Conservation (phyloP, 2,329 filamentous ascomycete species). For the Ophiostoma sp. region DNA sequence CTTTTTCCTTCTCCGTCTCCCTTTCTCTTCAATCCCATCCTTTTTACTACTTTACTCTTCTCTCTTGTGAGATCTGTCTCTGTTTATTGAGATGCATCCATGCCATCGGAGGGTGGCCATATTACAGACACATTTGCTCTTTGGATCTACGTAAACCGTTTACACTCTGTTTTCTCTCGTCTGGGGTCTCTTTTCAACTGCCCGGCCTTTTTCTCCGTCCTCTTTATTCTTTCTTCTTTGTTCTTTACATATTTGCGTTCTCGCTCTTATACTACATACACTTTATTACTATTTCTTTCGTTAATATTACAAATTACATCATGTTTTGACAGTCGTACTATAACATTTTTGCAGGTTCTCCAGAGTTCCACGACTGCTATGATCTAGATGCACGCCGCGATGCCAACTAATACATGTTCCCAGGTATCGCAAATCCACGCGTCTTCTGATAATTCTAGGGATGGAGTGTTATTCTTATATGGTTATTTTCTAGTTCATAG, state of each 20-base stretch:
- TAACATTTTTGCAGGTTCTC: neutral
- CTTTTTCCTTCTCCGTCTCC: neutral
- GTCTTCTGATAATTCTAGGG: neutral
- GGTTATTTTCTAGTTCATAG: too few species aligned
- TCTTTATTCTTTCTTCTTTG: neutral
- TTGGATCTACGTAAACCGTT: too few species aligned
- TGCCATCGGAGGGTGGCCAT: too few species aligned
- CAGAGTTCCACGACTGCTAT: neutral
- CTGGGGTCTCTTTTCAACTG: neutral
- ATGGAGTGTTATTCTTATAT: neutral
- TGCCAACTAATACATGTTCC: neutral
- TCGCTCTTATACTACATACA: neutral
- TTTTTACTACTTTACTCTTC: neutral
- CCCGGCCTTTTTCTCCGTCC: neutral
- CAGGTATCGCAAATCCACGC: neutral
- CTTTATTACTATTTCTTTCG: neutral
- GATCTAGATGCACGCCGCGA: neutral
- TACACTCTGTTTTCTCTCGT: too few species aligned
- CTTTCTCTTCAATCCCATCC: neutral
- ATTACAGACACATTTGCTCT: too few species aligned
- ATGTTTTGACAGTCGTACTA: neutral
- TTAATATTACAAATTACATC: too few species aligned
- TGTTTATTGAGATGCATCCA: too few species aligned
- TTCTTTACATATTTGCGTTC: neutral
- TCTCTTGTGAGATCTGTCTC: too few species aligned